Base-by-base conservation (phyloP, 306 rosid species). In the Dalbergia cultrata region DNA sequence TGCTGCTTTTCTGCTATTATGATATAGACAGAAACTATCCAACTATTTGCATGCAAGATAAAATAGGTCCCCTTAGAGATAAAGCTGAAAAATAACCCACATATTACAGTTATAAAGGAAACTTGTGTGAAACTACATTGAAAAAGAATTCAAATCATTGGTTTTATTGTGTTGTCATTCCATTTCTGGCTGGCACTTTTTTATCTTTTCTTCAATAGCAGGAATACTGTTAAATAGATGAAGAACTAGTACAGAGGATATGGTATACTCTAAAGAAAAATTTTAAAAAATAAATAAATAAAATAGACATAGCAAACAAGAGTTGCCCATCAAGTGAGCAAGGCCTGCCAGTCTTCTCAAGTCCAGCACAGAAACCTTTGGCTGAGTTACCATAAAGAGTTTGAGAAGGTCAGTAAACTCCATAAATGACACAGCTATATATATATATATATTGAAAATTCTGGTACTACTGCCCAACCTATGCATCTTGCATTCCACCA, bases 11-110 rank as follows among this genome's bases (percentile, higher is more conserved):
- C 18, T 7, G 13, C 49, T 37, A 37, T 41, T 7, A 53, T 26
- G 31, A 79, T 61, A 45, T 17, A 37, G 37, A 72, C 22, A 41
- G 13, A 34, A 53, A 17, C 5, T 66, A 47, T 52, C 50, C 67
- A 65, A 66, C 66, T 53, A n/a, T 47, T 76, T 54, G 19, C 58
- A 37, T 35, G 64, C 7, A 77, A 66, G 13, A 44, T 21, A 39
- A 80, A 69, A 39, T 0, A 73, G 9, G 11, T 44, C 54, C 39
- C 53, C 60, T 80, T 37, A 45, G 65, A 71, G 35, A 62, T 33
- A 58, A 26, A 26, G 33, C 21, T 49, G 11, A 43, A 54, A 7
- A 43, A 9, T 19, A 60, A 17, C 43, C 7, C 65, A 35, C n/a
- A 16, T 35, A 53, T 5, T 35, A 71, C 16, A 31, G 76, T 17